Base-by-base conservation (phyloP, 2,329 filamentous ascomycete species). In the Fusarium sp. region DNA sequence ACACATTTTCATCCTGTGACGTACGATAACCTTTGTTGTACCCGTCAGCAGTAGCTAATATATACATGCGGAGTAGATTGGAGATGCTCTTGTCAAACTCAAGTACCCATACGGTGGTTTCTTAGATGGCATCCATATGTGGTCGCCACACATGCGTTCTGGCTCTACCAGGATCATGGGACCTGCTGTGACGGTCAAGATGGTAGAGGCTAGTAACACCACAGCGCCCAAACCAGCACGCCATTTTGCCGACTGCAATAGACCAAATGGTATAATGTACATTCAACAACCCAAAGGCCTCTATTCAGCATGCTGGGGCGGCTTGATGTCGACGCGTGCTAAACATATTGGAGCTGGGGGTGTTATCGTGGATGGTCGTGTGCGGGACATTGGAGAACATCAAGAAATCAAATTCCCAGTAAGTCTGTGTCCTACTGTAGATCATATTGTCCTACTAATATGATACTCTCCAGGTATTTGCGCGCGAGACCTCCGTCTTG, bases 241-340 rank as follows among this genome's bases (percentile, higher is more conserved):
- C 55, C 76, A 77, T 24, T 77, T 77, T 46, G 76, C 70, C 8
- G 76, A 77, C 59, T 68, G 69, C 57, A 76, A 76, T n/a, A 46
- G 53, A 12, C 35, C 61, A 4, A 53, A 56, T 1, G 60, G 69
- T 13, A 53, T 77, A 56, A 76, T 77, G 74, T 77, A 75, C 41
- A 66, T 77, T 6, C 70, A 76, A 37, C 74, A 77, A 35, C 76
- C 76, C 10, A 74, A 73, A 31, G 68, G 64, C 5, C 43, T 75
- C 4, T 46, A 57, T 15, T 75, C 73, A 3, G 75, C 76, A 4
- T 77, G 75, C 56, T 78, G 74, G 74, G 76, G 76, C 43, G 68
- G 68, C 1, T 62, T 77, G 16, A 77, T 77, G 76, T 75, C 75
- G 2, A 77, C 74, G 4, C 66, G 76, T 4, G 76, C 76, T 13